Percentiles rank a stretch among this genome's conserved stretches.
These are phyloP conservation scores for Fusarium compactum DNA, from an alignment of 2,329 filamentous ascomycete genomes.

Conservation along the genomic window DNA sequence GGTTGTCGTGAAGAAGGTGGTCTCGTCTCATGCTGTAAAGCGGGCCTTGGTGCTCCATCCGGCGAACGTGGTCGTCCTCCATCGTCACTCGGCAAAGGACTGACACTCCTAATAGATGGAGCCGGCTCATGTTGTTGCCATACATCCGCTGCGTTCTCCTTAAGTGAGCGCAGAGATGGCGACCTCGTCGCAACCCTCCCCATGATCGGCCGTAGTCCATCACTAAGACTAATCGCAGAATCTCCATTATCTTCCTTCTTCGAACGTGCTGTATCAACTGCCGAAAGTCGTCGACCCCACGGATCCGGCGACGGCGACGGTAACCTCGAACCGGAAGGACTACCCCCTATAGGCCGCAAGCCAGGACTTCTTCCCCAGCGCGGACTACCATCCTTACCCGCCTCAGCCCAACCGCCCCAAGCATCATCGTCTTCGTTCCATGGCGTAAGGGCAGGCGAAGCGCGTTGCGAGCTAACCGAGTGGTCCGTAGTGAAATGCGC, in stretches of 20 bases:
- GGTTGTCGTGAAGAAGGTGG: conserved; percentile 41
- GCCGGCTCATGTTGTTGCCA: conserved; percentile 30
- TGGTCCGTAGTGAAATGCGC: conserved; percentile 50
- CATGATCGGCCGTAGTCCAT: conserved; percentile 31
- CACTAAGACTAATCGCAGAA: conserved; percentile 49
- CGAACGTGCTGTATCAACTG: conserved; percentile 28
- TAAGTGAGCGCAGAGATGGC: conserved; percentile 25
- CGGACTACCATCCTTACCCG: conserved; percentile 44
- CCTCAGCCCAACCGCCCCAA: conserved; percentile 55
- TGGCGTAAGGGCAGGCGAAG: conserved; percentile 44
- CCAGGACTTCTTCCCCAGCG: conserved; percentile 52
- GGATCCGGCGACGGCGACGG: conserved; percentile 46
- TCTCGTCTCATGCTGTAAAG: conserved; percentile 24
- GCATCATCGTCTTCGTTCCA: conserved; percentile 52
- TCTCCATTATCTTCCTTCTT: conserved; percentile 44
- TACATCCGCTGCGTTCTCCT: conserved; percentile 35
- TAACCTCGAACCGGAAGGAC: conserved; percentile 44
- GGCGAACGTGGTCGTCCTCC: conserved; percentile 37
- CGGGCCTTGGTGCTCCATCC: conserved; percentile 31
- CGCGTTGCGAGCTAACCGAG: conserved; percentile 39
- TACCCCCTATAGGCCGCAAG: conserved; percentile 47
- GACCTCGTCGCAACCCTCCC: conserved; percentile 25
- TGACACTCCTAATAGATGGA: conserved; percentile 22
- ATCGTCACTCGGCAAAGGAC: conserved; percentile 25
- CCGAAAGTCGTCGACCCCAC: conserved; percentile 45